Base-by-base conservation (phyloP, 768 basidiomycete species). In the Butyriboletus loyo region DNA sequence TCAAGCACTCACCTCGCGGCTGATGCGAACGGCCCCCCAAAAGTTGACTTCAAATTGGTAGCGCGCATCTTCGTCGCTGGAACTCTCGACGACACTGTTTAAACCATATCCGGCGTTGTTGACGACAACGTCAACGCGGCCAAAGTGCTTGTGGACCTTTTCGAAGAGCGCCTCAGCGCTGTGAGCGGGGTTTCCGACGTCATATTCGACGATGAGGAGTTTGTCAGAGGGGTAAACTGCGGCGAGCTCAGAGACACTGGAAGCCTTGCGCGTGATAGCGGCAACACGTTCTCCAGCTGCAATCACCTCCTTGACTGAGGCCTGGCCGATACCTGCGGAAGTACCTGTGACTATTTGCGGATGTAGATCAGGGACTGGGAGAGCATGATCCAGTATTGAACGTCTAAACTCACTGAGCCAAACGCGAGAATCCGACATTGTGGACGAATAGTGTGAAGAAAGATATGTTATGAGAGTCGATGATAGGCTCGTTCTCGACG, bases 251-350 rank as follows among this genome's bases (percentile, higher is more conserved):
- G 56, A 19, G 25, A 69, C 34, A 19, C 57, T 42, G 14, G 58
- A 57, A 2, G 61, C 60, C 45, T 61, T 67, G 53, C 61, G 67
- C 0, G 65, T 57, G 24, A 69, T 59, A 10, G 64, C 68, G 5
- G 69, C 60, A 7, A 62, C 62, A 38, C 65, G 60, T 40, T 70
- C 68, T 3, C 67, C 68, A 14, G 52, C 54, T 10, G 54, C 52
- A 5, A 69, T 58, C 10, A 56, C 66, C 1, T 67, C 57, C 21
- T 60, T 67, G 21, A 66, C 65, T 17, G 69, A 58, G 13, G 57
- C 49, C 15, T 66, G 66, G 3, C 77, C 75, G 32, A 78, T 70
- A 17, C 76, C 75, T 1, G 72, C 53, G 1, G 72, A 73, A 4
- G 75, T 61, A 36, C 76, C 77, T 17, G 75, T 77, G 40, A 76